phyloP scores from a whole-genome alignment of 108 stramenopile genomes.

The Chaetoceros tenuissimus region DNA sequence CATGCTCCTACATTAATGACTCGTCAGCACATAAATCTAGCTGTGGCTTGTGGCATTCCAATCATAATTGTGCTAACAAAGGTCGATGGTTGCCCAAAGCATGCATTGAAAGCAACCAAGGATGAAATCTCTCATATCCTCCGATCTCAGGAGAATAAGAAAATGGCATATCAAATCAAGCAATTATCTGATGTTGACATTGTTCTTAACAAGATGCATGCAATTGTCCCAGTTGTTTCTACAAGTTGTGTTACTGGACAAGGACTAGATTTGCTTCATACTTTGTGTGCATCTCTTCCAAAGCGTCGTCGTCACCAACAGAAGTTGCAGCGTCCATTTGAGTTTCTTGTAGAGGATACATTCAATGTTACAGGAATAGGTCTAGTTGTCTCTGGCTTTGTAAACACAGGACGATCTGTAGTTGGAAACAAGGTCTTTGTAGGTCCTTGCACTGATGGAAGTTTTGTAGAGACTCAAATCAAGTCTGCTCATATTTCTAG shows the following conservation, averaged over 20 bases:
- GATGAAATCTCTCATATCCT: slow-evolving; percentile 13
- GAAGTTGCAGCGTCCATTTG: slow-evolving; percentile 12
- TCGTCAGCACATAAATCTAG: slow-evolving; percentile 62
- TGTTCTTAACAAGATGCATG: slow-evolving; percentile 22
- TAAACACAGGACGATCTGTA: slow-evolving; percentile 7
- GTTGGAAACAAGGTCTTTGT: slow-evolving; percentile 11
- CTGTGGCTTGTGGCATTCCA: slow-evolving; percentile 42
- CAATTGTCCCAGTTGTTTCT: slow-evolving; percentile 52
- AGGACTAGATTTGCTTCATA: slow-evolving; percentile 46
- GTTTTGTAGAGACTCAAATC: slow-evolving; percentile 5
- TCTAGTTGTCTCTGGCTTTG: slow-evolving; percentile 13
- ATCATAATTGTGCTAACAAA: slow-evolving; percentile 59
- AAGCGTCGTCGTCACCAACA: slow-evolving; percentile 13
- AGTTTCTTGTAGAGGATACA: slow-evolving; percentile 17
- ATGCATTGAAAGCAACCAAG: slow-evolving; percentile 48
- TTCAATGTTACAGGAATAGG: slow-evolving; percentile 17
- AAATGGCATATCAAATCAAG: slow-evolving; percentile 14
- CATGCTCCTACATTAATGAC: slow-evolving; percentile 74
- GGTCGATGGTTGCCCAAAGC: slow-evolving; percentile 51
- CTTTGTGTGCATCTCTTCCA: slow-evolving; percentile 22
- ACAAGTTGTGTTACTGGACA: slow-evolving; percentile 54
- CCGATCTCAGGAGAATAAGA: slow-evolving; percentile 3
- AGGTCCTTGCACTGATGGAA: slow-evolving; percentile 10
- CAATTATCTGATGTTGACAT: slow-evolving; percentile 34
- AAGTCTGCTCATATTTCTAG: slow-evolving; percentile 12